Conservation (phyloP, 495 filamentous ascomycete species). For the Trichoderma asperelloides region DNA sequence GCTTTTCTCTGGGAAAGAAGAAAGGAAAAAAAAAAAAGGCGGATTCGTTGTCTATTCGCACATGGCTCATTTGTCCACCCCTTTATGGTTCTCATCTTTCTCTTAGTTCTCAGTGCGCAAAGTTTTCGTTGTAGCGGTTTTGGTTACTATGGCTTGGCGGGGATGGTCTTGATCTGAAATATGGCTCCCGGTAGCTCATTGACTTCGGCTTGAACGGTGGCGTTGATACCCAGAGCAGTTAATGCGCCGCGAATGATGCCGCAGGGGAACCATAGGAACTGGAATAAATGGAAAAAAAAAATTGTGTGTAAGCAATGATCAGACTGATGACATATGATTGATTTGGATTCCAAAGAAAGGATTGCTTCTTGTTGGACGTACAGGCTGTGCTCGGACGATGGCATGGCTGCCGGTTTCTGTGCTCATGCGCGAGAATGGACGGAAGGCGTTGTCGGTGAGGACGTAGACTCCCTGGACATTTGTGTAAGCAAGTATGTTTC, state of each 20-base stretch:
- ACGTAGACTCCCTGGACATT: constrained; percentile 76
- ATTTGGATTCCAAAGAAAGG: not conserved
- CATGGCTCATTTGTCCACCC: not conserved
- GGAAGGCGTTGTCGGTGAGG: constrained; percentile 87
- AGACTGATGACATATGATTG: not conserved
- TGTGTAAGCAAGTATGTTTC: not conserved
- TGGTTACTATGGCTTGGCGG: constrained; percentile 38
- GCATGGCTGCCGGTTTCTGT: constrained; percentile 63
- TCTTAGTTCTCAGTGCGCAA: not conserved
- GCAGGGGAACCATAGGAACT: constrained; percentile 94
- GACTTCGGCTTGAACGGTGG: constrained; percentile 82
- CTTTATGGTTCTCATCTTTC: constrained; percentile 12
- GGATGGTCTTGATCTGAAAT: constrained; percentile 89
- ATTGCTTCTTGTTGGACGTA: constrained; percentile 31
- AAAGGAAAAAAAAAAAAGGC: too few species aligned
- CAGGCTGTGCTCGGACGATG: constrained; percentile 67
- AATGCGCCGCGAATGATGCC: constrained; percentile 84
- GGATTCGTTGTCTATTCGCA: not conserved
- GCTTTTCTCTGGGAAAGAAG: not conserved
- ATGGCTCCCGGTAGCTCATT: constrained; percentile 78
- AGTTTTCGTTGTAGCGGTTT: not conserved
- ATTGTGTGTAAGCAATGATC: not conserved
- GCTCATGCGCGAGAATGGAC: constrained; percentile 80
- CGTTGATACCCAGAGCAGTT: constrained; percentile 80
- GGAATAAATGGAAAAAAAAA: not conserved